Percentiles rank a stretch among this genome's conserved stretches.
These are phyloP conservation scores for Periglandula ipomoeae DNA, from an alignment of 2,329 filamentous ascomycete genomes.

Conservation along the genomic window DNA sequence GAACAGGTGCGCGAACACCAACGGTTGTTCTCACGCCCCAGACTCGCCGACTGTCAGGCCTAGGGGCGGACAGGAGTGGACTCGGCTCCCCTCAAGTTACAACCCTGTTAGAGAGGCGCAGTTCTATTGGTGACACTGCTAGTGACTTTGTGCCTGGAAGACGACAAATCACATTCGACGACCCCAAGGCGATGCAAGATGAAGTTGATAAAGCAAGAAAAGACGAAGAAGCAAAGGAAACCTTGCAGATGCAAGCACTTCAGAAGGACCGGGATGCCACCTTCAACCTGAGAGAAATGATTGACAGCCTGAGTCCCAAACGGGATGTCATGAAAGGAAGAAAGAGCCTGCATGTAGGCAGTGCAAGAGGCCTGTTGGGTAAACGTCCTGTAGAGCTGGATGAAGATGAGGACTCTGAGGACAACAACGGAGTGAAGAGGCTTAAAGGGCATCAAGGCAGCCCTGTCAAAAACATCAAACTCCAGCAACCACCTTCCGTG, in stretches of 20 bases:
- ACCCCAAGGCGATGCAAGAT: conserved; percentile 52
- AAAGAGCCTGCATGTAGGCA: conserved; percentile 70
- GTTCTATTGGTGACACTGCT: conserved; percentile 60
- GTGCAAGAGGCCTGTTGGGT: conserved; percentile 62
- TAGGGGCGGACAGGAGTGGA: conserved; percentile 61
- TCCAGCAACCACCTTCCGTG: conserved; percentile 60
- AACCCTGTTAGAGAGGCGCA: conserved; percentile 60
- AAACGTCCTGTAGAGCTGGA: conserved; percentile 68
- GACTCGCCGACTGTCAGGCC: conserved; percentile 49
- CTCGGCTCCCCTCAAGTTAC: conserved; percentile 68
- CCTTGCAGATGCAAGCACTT: conserved; percentile 34
- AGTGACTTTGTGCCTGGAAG: conserved; percentile 51
- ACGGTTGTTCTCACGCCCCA: conserved; percentile 48
- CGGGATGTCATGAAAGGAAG: conserved; percentile 57
- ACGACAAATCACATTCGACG: conserved; percentile 50
- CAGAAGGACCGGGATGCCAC: conserved; percentile 53
- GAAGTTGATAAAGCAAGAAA: conserved; percentile 53
- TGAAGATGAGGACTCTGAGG: conserved; percentile 50
- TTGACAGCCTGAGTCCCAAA: conserved; percentile 67
- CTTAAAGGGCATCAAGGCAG: conserved; percentile 64
- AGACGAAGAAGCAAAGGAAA: conserved; percentile 53
- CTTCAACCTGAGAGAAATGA: conserved; percentile 65
- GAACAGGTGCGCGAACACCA: conserved; percentile 50
- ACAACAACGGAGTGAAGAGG: conserved; percentile 55
- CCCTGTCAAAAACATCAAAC: conserved; percentile 64